phyloP scores from a whole-genome alignment of 495 filamentous ascomycete species.

The Delitschia confertaspora region DNA sequence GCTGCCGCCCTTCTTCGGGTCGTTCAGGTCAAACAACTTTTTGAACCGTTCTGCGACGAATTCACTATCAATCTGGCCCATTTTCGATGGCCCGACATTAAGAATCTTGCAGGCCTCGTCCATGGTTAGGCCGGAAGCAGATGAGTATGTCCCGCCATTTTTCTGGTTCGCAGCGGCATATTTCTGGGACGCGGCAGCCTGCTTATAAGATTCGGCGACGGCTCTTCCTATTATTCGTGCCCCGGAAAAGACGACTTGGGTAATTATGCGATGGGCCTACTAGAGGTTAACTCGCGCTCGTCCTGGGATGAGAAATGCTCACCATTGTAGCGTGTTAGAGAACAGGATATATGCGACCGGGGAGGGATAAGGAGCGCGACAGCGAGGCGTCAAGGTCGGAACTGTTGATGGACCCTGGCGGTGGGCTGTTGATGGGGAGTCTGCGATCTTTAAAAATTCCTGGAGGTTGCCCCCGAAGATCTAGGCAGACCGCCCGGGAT shows the following conservation, averaged over 20 bases:
- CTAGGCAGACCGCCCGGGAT: background rate
- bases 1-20: slow-evolving; percentile 88
- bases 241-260: slow-evolving; percentile 84
- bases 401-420: background rate
- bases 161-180: slow-evolving; percentile 59
- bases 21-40: slow-evolving; percentile 85
- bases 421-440: slow-evolving; percentile 2
- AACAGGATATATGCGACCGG: too few species aligned
- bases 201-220: slow-evolving; percentile 49
- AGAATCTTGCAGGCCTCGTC: slow-evolving; percentile 97
- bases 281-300: too few species aligned
- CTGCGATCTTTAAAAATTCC: slow-evolving; percentile 5
- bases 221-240: slow-evolving; percentile 85
- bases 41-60: slow-evolving; percentile 80
- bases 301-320: too few species aligned
- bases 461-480: slow-evolving; percentile 10
- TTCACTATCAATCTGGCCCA: slow-evolving; percentile 66
- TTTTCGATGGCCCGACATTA: slow-evolving; percentile 82
- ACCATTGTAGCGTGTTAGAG: too few species aligned
- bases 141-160: slow-evolving; percentile 42
- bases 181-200: slow-evolving; percentile 74
- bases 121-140: slow-evolving; percentile 68
- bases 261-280: slow-evolving; percentile 93
- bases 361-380: too few species aligned
- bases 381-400: background rate